Base-by-base conservation (phyloP, 2,329 filamentous ascomycete genomes). In the Alternaria sp. region DNA sequence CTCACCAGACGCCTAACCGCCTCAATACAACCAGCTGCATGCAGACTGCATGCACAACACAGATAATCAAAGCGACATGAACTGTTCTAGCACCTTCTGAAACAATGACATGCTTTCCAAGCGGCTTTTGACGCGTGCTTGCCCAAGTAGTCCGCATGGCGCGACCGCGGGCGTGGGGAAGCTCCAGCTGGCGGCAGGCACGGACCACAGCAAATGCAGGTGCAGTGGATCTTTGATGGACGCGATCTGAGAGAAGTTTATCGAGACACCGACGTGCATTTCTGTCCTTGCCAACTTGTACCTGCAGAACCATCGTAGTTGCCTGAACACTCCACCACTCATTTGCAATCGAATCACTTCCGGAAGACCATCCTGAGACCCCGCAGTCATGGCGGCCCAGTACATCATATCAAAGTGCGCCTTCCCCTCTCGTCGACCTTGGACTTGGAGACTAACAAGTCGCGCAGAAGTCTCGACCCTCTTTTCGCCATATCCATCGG, bases 401-500 rank as follows among this genome's bases (percentile, higher is more conserved):
- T 80, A 81, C 71, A 79, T 83, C 61, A 82, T 83, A 66, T 84
- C 82, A 47, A 81, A 76, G 82, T 84, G 59, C 47, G 73, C 64
- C n/a, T 44, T n/a, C 21, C 46, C 15, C 12, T 9, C 40, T 45
- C 32, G 17, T 51, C 19, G 17, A 26, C 30, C 52, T 53, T 43
- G 25, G 7, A 19, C 25, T 9, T 17, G 8, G 21, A 17, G 10
- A 9, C 30, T 51, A 19, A 32, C 50, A 60, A 5, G 30, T 32
- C 50, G 32, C 57, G 15, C 53, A 85, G 83, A 72, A 70, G 76
- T 50, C 78, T 85, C 57, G 84, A 85, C 61, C 83, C 84, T 40
- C 59, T 85, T 57, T 85, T 85, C 73, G 83, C 84, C 30, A 68
- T 84, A 55, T 77, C 77, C n/a, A 82, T 85, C 58, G 84, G 84